Percentiles rank a stretch among this genome's conserved stretches.
Evolutionary conservation across 2,329 filamentous ascomycete species (phyloP).

Genomic region (Calonectria hawksworthii): DNA sequence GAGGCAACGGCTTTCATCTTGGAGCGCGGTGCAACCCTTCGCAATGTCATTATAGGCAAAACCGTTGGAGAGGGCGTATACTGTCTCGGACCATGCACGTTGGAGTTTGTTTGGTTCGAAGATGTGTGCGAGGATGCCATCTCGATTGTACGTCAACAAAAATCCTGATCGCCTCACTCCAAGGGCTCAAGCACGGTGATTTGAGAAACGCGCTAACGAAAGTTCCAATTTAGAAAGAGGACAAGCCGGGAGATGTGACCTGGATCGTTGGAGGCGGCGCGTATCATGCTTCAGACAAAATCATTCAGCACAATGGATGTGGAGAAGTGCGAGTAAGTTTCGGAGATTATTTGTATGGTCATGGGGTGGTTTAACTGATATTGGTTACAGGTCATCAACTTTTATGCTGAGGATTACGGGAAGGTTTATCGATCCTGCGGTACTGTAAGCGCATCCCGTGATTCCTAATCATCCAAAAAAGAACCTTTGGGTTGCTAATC

Average conservation of each 20-base stretch:
- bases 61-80: neutral
- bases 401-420: neutral
- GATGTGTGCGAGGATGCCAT: constrained; percentile 6
- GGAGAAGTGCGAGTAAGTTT: neutral
- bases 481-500: neutral
- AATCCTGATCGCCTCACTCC: rapidly evolving
- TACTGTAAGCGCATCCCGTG: neutral
- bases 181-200: too few relatives aligned
- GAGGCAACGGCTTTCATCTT: neutral
- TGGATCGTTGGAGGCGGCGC: neutral
- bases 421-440: constrained; percentile 1
- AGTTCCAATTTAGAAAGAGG: neutral
- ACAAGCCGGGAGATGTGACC: neutral
- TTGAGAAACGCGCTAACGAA: neutral
- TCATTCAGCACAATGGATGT: neutral
- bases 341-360: neutral
- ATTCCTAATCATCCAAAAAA: neutral
- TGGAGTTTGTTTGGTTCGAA: neutral
- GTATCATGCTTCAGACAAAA: neutral
- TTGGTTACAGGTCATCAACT: neutral
- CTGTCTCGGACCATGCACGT: neutral
- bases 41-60: neutral
- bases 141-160: neutral
- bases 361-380: neutral
- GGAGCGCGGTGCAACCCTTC: neutral